Evolutionary conservation across 192 early-diverging fungal species (phyloP), one percentile per base, ranked within the genome.

Genomic region (Backusella sp.): DNA sequence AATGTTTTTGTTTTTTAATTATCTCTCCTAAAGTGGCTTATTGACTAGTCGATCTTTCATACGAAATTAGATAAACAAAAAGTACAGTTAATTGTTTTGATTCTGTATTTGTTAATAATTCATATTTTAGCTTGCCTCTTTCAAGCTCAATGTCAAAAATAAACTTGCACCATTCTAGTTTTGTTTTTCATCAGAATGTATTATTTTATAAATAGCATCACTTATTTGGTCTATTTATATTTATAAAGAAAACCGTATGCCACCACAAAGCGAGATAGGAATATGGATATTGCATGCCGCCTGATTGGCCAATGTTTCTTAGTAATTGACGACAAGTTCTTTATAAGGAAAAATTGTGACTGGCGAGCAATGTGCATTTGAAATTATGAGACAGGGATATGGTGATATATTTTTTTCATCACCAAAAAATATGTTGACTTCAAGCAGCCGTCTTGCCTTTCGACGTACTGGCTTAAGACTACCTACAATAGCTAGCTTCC

Each of bases 381-480:
- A 62, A 62, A 28, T 62, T 62, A 28, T 62, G 56, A 62, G 56
- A 62, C 56, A 62, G 56, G 56, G 56, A 62, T 23, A 62, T 23
- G 3, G 4, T 8, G 23, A 62, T 62, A 23, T 62, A 62, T 62
- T 62, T 62, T 62, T 28, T 28, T 28, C n/a, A 62, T 28, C 56
- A 14, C 26, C 23, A 28, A 62, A 62, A 39, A 14, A 62, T 62
- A 62, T 62, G 56, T 62, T 62, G 23, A 28, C 23, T 62, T 62
- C 56, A 62, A 62, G 56, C 23, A 62, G 56, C 4, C 56, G 56
- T 8, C 23, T 62, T 62, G 56, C 56, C 56, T 12, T 62, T 62
- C 56, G 56, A 62, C 56, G 56, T 62, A 28, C 56, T 62, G 56
- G 23, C 14, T 62, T 62, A 62, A 62, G 56, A 23, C 0, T 62